A percentile compares a stretch with the other conserved stretches of the same genome.
Conservation (phyloP, 1,284 basidiomycete genomes). For the Puccinia triticina region DNA sequence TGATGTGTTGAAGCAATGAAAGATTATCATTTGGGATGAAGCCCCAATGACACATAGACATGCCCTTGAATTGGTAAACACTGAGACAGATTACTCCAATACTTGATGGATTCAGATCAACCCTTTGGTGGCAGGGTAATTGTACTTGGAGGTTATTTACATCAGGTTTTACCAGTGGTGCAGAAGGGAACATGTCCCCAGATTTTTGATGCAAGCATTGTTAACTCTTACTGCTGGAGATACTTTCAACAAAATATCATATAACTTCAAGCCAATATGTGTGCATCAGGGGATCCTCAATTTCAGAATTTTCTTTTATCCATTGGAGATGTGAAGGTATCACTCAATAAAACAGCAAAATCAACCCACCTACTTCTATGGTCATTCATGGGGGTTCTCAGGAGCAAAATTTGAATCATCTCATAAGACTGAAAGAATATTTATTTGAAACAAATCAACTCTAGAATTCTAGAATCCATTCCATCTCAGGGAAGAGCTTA, state of each 20-base stretch:
- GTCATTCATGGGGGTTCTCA: background rate
- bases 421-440: too few relatives aligned
- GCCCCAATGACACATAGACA: conserved; percentile 11
- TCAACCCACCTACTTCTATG: background rate
- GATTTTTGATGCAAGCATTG: background rate
- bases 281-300: too few relatives aligned
- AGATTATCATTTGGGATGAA: conserved; percentile 30
- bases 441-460: too few relatives aligned
- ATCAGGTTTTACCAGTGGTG: conserved; percentile 6
- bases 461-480: too few relatives aligned
- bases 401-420: background rate
- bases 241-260: background rate
- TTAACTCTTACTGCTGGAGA: conserved; percentile 8
- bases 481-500: too few relatives aligned
- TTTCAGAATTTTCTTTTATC: too few relatives aligned
- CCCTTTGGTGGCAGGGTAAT: conserved; percentile 13
- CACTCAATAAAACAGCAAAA: background rate
- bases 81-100: background rate
- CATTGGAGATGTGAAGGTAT: background rate
- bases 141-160: background rate
- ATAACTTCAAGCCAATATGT: background rate
- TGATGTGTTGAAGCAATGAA: background rate
- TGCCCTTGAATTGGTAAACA: background rate
- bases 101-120: background rate
- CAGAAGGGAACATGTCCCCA: background rate